phyloP scores from a whole-genome alignment of 2,329 filamentous ascomycete species.

The Paracoccidioides brasiliensis region DNA sequence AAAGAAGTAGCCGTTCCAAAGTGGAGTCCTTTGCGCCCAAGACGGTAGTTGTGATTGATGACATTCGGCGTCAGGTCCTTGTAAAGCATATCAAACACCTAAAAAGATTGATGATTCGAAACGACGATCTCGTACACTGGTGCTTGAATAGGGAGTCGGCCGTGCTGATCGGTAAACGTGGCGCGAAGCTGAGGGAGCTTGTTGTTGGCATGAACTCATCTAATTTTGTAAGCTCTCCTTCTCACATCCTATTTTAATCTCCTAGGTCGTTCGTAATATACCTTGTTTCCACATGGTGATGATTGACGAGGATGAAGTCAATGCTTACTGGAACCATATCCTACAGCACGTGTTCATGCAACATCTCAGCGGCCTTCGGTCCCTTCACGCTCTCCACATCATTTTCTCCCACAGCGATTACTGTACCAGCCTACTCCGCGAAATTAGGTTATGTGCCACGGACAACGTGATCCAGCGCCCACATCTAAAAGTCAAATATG shows the following conservation, averaged over 20 bases:
- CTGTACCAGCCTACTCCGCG: constrained; percentile 10
- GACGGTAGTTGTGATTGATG: constrained; percentile 40
- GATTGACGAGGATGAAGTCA: not conserved
- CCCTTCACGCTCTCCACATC: constrained; percentile 15
- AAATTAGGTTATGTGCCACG: constrained; percentile 12
- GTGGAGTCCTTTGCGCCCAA: constrained; percentile 42
- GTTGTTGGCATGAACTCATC: constrained; percentile 12
- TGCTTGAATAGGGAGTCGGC: constrained; percentile 25
- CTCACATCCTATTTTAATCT: no score
- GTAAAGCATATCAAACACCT: constrained; percentile 45
- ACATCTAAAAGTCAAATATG: constrained; percentile 12
- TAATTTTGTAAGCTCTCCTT: constrained; percentile 13
- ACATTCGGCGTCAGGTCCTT: constrained; percentile 45
- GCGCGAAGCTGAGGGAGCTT: constrained; percentile 13
- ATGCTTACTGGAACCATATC: not conserved
- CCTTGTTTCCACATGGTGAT: no score
- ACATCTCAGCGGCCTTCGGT: constrained; percentile 11
- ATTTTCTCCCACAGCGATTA: constrained; percentile 11
- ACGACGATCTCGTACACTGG: constrained; percentile 42
- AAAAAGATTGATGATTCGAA: constrained; percentile 47
- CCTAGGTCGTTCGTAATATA: no score
- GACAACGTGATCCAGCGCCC: constrained; percentile 13
- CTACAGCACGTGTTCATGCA: constrained; percentile 14
- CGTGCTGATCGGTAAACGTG: constrained; percentile 9
- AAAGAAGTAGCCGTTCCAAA: constrained; percentile 39